Base-by-base conservation (phyloP, 1,284 basidiomycete genomes). In the Papiliotrema fonsecae region DNA sequence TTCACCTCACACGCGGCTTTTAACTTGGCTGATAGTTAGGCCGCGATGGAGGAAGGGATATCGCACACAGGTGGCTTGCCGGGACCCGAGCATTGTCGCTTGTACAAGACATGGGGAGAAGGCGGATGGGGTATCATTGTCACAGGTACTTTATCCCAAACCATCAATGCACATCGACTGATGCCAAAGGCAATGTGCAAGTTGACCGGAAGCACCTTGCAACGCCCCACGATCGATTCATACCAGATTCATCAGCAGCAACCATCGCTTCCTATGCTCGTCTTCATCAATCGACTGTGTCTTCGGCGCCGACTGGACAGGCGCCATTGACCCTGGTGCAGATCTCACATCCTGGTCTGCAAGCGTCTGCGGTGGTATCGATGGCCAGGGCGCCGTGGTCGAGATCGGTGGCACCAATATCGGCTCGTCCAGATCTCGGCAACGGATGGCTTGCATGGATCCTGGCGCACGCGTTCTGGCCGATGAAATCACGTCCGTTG, bases 111-210 rank as follows among this genome's bases (percentile, higher is more conserved):
- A 57, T 97, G 92, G 91, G 82, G 83, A 0, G 67, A 76, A 32
- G 82, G 84, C 4, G 79, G 79, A 19, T 97, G 89, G 89, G 93
- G 90, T 0, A 87, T 96, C 76, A 76, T 97, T 47, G 75, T 94
- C 44, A 91, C 92, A 0, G 91, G 77, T 77, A 18, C 56, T 40
- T 11, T 25, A 9, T 31, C 6, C 41, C 13, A n/a, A 9, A 19
- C 32, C 31, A 37, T 10, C 44, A 14, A 18, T 4, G 31, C 19
- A 21, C 37, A 26, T 39, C 2, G 26, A 11, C 6, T 31, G 22
- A 18, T 24, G 22, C 7, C 9, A 30, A 50, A 78, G 79, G 93
- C 16, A 97, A 97, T 61, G 81, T 92, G 1, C 86, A 88, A 58
- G 83, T 97, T 27, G 82, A 82, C 39, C 62, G 66, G 0, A 69